Evolutionary conservation across 305 asterid genomes (phyloP), one percentile per base, ranked within the genome.

Genomic region (Fraxinus sp.): DNA sequence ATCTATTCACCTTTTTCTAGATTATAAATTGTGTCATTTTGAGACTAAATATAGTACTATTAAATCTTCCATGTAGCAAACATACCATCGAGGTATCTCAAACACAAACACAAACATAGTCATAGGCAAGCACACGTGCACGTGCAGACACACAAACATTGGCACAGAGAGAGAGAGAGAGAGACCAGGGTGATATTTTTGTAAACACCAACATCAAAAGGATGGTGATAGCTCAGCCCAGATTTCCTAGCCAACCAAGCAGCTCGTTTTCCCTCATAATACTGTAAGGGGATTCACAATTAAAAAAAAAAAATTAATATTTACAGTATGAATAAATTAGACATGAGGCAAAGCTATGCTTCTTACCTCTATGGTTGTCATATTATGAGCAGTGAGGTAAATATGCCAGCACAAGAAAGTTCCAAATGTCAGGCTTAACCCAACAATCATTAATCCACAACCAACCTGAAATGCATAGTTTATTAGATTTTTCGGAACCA

Each of bases 221-320:
- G 93, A 84, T 94, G 99, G 86, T 79, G 94, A 83, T 93, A 93
- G 81, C 83, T 87, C 86, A 83, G 81, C 78, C 98, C 99, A 70
- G 99, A 94, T 92, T 94, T 94, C 87, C 91, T 89, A 16, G 98
- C 97, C 91, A 96, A 84, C 98, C 99, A 96, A 76, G 92, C 91
- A 39, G 98, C 97, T 85, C 98, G 87, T 79, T 89, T 94, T 74
- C 85, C 94, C 86, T 92, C 98, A 9, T 93, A 89, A 76, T 91
- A 89, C 99, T 94, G 91, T 41, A 71, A 85, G 80, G 85, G 36
- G 20, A 16, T 52, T 52, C 33, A 84, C 14, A 43, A 32, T 39
- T 74, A 83, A 80, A 81, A 78, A 78, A 78, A 80, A 28, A 28
- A 28, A 28, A 1, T 28, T 2, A 75, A 41, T 73, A 35, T 83